Evolutionary conservation across 192 early-diverging fungal genomes (phyloP).

Genomic region (Linnemannia hyalina): DNA sequence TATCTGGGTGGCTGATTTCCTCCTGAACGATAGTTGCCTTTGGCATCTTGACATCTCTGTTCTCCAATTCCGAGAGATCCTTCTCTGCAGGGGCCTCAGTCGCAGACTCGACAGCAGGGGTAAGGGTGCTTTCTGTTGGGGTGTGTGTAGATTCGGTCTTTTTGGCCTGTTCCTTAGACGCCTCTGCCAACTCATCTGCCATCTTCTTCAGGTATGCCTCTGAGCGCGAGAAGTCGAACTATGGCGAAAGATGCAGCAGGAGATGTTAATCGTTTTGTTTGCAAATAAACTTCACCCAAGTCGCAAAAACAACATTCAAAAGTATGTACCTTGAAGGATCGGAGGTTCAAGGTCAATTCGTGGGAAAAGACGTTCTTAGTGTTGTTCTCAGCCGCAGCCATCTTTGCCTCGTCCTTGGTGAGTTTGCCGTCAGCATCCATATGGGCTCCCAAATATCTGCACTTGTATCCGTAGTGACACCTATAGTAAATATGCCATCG

Average conservation of each 20-base stretch:
- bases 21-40: slow-evolving; percentile 21
- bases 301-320: neutral
- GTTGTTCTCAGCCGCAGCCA: slow-evolving; percentile 20
- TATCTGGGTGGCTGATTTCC: slow-evolving; percentile 41
- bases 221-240: slow-evolving; percentile 49
- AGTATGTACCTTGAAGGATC: slow-evolving; percentile 32
- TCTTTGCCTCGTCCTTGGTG: slow-evolving; percentile 70
- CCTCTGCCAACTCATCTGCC: slow-evolving; percentile 39
- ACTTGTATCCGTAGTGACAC: slow-evolving; percentile 74
- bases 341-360: slow-evolving; percentile 29
- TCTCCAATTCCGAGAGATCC: slow-evolving; percentile 29
- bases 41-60: slow-evolving; percentile 28
- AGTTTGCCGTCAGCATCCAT: slow-evolving; percentile 61
- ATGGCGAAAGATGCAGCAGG: neutral
- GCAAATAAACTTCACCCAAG: neutral
- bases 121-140: neutral
- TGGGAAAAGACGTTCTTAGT: slow-evolving; percentile 29
- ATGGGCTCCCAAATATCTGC: slow-evolving; percentile 71
- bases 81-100: slow-evolving; percentile 25
- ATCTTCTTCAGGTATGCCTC: slow-evolving; percentile 51
- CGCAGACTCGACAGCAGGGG: slow-evolving; percentile 53
- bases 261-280: neutral
- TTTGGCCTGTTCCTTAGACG: slow-evolving; percentile 20
- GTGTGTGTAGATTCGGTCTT: slow-evolving; percentile 36
- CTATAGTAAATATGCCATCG: slow-evolving; percentile 24